phyloP scores from a whole-genome alignment of 129 eudicot genomes.

The Flaveria linearis region DNA sequence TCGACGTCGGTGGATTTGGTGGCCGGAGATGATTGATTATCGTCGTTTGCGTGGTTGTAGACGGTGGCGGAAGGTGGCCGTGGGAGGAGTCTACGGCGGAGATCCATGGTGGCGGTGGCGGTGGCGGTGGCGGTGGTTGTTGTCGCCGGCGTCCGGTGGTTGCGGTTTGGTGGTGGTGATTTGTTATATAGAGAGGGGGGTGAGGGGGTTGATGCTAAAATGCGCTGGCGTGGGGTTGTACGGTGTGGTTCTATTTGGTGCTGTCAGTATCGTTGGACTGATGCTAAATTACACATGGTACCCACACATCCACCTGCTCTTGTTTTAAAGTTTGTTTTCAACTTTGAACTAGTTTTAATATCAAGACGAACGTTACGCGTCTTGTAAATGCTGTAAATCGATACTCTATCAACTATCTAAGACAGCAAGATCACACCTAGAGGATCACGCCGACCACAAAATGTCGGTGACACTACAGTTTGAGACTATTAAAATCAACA shows the following conservation, averaged over 20 bases:
- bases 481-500: too few species aligned
- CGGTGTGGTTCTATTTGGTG: background rate
- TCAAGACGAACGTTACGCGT: too few species aligned
- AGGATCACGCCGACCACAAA: too few species aligned
- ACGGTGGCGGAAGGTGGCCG: constrained; percentile 15
- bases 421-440: too few species aligned
- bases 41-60: constrained; percentile 12
- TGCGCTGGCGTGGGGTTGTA: constrained; percentile 34
- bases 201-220: constrained; percentile 14
- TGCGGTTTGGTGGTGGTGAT: constrained; percentile 3
- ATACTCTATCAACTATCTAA: too few species aligned
- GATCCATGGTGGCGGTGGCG: too few species aligned
- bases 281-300: constrained; percentile 26
- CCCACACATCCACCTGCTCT: constrained; percentile 32
- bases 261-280: constrained; percentile 7
- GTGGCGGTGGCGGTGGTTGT: background rate
- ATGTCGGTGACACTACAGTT: too few species aligned
- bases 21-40: constrained; percentile 19
- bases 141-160: constrained; percentile 27
- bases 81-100: constrained; percentile 37
- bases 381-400: too few species aligned
- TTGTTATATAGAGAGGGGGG: background rate
- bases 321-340: background rate
- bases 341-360: too few species aligned
- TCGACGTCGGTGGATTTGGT: constrained; percentile 6